Evolutionary conservation across 2,329 filamentous ascomycete genomes (phyloP), one percentile per base, ranked within the genome.

Genomic region (Pseudogymnoascus pannorum): DNA sequence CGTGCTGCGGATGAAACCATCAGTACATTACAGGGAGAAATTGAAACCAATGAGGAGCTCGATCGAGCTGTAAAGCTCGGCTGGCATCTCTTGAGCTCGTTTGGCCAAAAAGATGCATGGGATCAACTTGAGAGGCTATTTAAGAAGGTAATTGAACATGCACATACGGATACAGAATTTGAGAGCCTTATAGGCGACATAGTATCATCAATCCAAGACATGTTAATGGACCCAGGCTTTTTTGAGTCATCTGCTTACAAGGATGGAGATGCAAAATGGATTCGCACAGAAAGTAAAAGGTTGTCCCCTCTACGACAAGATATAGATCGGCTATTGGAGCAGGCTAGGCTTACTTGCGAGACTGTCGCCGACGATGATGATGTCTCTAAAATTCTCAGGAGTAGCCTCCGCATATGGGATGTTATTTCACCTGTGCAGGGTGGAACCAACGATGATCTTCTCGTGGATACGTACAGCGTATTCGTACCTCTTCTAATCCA

Each of bases 141-240:
- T 71, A 81, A 88, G 48, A 79, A 84, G 54, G 81, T 97, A 38
- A 75, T 95, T 70, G 81, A 85, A 51, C 88, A 95, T 70, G 85
- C 88, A 2, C 79, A 87, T 63, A 86, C 85, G 33, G 91, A 96
- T 67, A 88, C 89, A 0, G 86, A 94, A 60, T 94, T 96, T 63
- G 91, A 97, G 68, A 78, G 85, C 12, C 76, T 96, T 24, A 83
- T 95, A 71, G 80, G 80, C 20, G 85, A 95, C 51, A 77, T 92
- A 29, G 89, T 88, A 9, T 84, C 86, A 60, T 84, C 89, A 3
- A 74, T 96, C 4, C 88, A 96, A 69, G 87, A 88, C 64, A 86
- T 97, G 72, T 77, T 97, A 42, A 94, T 86, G 0, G 89, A 97
- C 64, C 92, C 93, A 0, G 82, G 87, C 3, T 97, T 96, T 74